Evolutionary conservation across 805 yeast species (phyloP).

Genomic region (Yarrowia deformans): DNA sequence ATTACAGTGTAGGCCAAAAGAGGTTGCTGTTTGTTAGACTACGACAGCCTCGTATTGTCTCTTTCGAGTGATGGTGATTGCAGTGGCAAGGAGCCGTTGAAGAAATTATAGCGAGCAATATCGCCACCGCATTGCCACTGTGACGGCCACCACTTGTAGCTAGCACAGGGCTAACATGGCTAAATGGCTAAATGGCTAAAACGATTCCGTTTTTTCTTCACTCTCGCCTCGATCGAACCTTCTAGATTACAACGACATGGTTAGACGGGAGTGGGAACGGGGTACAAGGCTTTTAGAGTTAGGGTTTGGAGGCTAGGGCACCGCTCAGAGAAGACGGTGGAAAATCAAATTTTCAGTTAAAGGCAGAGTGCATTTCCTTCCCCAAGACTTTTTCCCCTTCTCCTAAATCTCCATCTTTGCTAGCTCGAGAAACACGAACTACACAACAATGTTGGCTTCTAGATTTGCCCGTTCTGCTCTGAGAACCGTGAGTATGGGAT

Average conservation of each 20-base stretch:
- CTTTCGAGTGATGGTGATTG: too few relatives aligned
- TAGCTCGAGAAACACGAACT: conserved; percentile 34
- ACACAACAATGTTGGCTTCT: conserved; percentile 52
- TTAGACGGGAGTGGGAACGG: neutral
- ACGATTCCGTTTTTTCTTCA: too few relatives aligned
- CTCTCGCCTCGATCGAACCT: too few relatives aligned
- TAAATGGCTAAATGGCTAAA: too few relatives aligned
- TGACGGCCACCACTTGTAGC: too few relatives aligned
- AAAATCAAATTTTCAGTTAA: conserved; percentile 41
- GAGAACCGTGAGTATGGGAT: conserved; percentile 45
- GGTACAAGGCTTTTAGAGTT: conserved; percentile 19
- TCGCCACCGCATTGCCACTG: too few relatives aligned
- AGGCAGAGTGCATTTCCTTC: conserved; percentile 40
- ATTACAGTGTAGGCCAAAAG: too few relatives aligned
- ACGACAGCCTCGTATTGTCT: too few relatives aligned
- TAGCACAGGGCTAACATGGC: too few relatives aligned
- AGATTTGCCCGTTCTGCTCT: conserved; percentile 52
- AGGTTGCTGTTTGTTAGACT: too few relatives aligned
- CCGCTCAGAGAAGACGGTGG: conserved; percentile 31
- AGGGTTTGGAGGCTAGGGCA: conserved; percentile 31
- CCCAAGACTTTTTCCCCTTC: conserved; percentile 23
- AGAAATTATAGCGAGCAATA: too few relatives aligned
- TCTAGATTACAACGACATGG: conserved; percentile 14
- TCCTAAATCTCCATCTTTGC: conserved; percentile 29
- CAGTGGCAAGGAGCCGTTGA: too few relatives aligned